Conservation (phyloP, 2,329 filamentous ascomycete genomes). For the Sarocladiaceae sp. region DNA sequence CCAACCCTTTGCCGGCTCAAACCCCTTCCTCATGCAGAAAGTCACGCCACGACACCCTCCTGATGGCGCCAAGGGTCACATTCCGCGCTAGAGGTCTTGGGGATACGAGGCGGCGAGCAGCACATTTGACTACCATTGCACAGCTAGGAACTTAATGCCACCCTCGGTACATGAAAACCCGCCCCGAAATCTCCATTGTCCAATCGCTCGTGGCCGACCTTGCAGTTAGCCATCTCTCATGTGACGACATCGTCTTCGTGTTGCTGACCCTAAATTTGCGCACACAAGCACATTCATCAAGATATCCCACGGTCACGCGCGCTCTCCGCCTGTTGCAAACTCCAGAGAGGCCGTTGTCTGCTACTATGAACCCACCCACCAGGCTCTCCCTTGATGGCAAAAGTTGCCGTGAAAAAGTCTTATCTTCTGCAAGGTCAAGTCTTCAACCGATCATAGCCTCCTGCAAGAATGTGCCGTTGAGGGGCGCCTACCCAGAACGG, state of each 20-base stretch:
- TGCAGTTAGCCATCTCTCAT: neutral
- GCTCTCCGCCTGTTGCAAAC: too few relatives aligned
- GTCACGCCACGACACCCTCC: slow-evolving; percentile 2
- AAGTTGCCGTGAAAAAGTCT: too few relatives aligned
- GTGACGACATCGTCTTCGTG: slow-evolving; percentile 6
- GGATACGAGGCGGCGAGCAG: slow-evolving; percentile 8
- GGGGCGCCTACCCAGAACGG: neutral
- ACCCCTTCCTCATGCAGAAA: neutral
- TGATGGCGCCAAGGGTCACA: slow-evolving; percentile 1
- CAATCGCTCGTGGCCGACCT: neutral
- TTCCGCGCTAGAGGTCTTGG: slow-evolving; percentile 4
- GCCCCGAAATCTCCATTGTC: slow-evolving; percentile 5
- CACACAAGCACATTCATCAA: neutral
- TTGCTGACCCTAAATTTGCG: neutral
- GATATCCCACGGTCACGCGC: too few relatives aligned
- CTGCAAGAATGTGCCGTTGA: neutral
- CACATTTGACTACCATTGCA: neutral
- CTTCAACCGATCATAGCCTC: neutral
- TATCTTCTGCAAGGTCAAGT: neutral
- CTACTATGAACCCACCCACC: too few relatives aligned
- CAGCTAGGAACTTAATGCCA: neutral
- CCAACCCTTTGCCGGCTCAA: neutral
- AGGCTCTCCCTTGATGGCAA: too few relatives aligned
- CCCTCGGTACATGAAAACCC: slow-evolving; percentile 1
- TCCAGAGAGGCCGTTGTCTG: too few relatives aligned